Evolutionary conservation across 2,329 filamentous ascomycete genomes (phyloP).

Genomic region (Pseudonectria foliicola): DNA sequence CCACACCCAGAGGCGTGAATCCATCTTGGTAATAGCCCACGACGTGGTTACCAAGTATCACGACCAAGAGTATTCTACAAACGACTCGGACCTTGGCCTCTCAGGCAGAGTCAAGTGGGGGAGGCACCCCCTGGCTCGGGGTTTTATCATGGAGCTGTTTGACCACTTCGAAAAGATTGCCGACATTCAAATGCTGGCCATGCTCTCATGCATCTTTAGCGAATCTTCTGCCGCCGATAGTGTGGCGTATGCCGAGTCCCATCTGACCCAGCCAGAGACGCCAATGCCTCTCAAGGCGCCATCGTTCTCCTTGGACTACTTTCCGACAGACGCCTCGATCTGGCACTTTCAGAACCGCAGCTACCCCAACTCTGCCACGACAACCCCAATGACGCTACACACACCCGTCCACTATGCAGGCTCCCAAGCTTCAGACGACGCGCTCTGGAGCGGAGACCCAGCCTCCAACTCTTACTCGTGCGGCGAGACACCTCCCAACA

Average conservation of each 20-base stretch:
- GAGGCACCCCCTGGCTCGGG: conserved; percentile 53
- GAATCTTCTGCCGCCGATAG: conserved; percentile 50
- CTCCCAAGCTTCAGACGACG: conserved; percentile 51
- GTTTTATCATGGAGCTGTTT: conserved; percentile 57
- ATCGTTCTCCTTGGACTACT: conserved; percentile 61
- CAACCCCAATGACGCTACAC: conserved; percentile 50
- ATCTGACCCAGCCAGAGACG: conserved; percentile 51
- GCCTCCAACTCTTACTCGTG: conserved; percentile 53
- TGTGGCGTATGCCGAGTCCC: conserved; percentile 50
- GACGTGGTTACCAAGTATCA: conserved; percentile 42
- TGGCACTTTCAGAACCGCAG: conserved; percentile 48
- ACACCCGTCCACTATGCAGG: conserved; percentile 49
- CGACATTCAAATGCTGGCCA: conserved; percentile 64
- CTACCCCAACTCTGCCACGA: conserved; percentile 46
- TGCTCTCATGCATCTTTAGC: conserved; percentile 64
- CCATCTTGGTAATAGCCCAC: conserved; percentile 62
- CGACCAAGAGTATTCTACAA: conserved; percentile 7
- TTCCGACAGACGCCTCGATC: conserved; percentile 49
- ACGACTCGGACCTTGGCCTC: conserved; percentile 26
- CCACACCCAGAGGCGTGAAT: conserved; percentile 47
- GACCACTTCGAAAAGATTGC: conserved; percentile 54
- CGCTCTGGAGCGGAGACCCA: conserved; percentile 45
- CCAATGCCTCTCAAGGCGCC: conserved; percentile 59
- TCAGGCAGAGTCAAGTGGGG: conserved; percentile 63
- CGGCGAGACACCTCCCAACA: conserved; percentile 53